phyloP scores from a whole-genome alignment of 73 alveolate species.

The Paramecium pentaurelia region DNA sequence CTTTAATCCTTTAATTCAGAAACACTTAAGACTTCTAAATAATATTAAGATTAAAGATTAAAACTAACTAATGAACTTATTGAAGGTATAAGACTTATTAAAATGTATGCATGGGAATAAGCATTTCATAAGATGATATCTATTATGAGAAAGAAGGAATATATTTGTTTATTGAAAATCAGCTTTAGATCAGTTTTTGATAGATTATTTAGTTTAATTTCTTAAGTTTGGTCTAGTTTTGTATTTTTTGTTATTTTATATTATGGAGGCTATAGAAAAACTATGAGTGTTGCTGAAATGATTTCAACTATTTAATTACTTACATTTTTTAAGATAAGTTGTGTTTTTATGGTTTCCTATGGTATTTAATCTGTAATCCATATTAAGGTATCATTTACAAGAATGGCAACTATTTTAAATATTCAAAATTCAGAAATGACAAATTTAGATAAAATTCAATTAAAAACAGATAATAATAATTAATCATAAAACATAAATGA shows the following conservation, averaged over 20 bases:
- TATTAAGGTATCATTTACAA: not conserved
- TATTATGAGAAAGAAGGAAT: not conserved
- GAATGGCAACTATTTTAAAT: conserved; percentile 23
- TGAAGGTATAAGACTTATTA: conserved; percentile 25
- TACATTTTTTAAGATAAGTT: not conserved
- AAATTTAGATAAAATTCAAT: not conserved
- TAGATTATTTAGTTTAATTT: not conserved
- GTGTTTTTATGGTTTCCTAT: not conserved
- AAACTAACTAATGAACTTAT: conserved; percentile 18
- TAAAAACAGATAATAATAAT: not conserved
- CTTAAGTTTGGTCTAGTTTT: not conserved
- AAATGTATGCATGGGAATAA: conserved; percentile 34
- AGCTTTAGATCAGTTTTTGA: not conserved
- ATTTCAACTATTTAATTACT: not conserved
- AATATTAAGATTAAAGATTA: conserved; percentile 1
- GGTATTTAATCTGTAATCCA: not conserved
- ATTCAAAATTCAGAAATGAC: not conserved
- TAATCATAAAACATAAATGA: not conserved
- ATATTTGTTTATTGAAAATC: not conserved
- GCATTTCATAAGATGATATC: not conserved
- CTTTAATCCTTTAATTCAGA: not conserved
- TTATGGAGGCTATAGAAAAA: not conserved
- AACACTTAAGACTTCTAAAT: not conserved
- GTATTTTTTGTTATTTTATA: not conserved
- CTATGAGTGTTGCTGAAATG: conserved; percentile 3